Evolutionary conservation across 2,329 filamentous ascomycete genomes (phyloP).

Genomic region (Ceratocystis huliohia): DNA sequence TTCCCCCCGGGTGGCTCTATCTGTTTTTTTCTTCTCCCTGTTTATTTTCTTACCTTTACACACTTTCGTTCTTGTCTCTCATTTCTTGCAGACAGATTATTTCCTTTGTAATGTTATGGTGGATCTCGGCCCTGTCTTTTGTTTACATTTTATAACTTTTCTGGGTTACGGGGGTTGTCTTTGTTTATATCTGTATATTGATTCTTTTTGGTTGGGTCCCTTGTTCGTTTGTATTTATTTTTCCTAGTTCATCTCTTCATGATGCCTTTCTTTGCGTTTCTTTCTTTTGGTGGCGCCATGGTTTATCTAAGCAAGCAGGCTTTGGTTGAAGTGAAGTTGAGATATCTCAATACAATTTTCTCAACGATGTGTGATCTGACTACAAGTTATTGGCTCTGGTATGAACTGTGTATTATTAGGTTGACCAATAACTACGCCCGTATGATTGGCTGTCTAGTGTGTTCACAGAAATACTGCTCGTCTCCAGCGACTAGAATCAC

Average conservation of each 20-base stretch:
- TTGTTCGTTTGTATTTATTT: not conserved
- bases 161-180: not conserved
- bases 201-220: not conserved
- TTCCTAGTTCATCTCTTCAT: not conserved
- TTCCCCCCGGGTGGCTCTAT: conserved; percentile 5
- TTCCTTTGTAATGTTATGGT: conserved; percentile 13
- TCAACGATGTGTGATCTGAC: not conserved
- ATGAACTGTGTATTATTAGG: too few relatives aligned
- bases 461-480: too few relatives aligned
- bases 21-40: not conserved
- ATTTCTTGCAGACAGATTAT: conserved; percentile 10
- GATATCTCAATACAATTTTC: not conserved
- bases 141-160: not conserved
- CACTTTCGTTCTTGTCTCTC: not conserved
- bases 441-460: too few relatives aligned
- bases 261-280: not conserved
- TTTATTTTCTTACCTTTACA: conserved; percentile 1
- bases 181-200: not conserved
- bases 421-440: too few relatives aligned
- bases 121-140: not conserved
- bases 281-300: not conserved
- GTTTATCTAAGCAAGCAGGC: not conserved
- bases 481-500: too few relatives aligned
- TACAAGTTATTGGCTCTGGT: too few relatives aligned
- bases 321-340: not conserved